Conservation (phyloP, 1,284 basidiomycete genomes). For the Volvariella surrecta region DNA sequence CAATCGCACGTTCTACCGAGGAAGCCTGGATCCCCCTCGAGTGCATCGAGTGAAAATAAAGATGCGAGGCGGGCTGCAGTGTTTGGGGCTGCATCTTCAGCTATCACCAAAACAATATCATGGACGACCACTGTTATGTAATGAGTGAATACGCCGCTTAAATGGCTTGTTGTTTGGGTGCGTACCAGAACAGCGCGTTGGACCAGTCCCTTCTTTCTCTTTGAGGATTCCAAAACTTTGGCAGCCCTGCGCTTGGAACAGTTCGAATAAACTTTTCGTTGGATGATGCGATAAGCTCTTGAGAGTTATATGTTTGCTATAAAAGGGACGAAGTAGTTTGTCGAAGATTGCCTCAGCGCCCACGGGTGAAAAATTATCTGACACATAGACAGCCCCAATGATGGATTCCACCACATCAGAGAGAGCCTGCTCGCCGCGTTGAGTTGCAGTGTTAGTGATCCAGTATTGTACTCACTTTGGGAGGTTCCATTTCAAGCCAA, state of each 20-base stretch:
- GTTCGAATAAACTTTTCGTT: conserved; percentile 62
- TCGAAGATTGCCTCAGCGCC: conserved; percentile 59
- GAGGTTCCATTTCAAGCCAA: conserved; percentile 68
- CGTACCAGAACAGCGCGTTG: conserved; percentile 42
- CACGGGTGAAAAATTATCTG: conserved; percentile 54
- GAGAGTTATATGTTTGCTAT: conserved; percentile 60
- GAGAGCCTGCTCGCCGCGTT: conserved; percentile 36
- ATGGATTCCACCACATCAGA: conserved; percentile 74
- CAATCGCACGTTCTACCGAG: conserved; percentile 60
- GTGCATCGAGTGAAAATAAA: conserved; percentile 49
- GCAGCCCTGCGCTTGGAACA: conserved; percentile 62
- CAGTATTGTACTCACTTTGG: conserved; percentile 43
- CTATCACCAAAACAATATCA: conserved; percentile 51
- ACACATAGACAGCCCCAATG: conserved; percentile 66
- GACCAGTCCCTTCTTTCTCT: conserved; percentile 23
- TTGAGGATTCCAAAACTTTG: conserved; percentile 51
- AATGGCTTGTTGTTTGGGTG: conserved; percentile 9
- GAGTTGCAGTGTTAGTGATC: neutral
- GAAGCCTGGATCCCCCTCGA: conserved; percentile 56
- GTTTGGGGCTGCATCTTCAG: conserved; percentile 36
- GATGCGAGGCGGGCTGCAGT: conserved; percentile 53
- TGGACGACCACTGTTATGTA: conserved; percentile 51
- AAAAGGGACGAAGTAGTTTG: conserved; percentile 62
- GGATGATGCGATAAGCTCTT: conserved; percentile 67
- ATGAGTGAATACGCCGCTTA: conserved; percentile 5